Percentiles rank a stretch among this genome's conserved stretches.
These are phyloP conservation scores for Luffa aegyptiaca DNA, from an alignment of 306 rosid species.

Conservation along the genomic window DNA sequence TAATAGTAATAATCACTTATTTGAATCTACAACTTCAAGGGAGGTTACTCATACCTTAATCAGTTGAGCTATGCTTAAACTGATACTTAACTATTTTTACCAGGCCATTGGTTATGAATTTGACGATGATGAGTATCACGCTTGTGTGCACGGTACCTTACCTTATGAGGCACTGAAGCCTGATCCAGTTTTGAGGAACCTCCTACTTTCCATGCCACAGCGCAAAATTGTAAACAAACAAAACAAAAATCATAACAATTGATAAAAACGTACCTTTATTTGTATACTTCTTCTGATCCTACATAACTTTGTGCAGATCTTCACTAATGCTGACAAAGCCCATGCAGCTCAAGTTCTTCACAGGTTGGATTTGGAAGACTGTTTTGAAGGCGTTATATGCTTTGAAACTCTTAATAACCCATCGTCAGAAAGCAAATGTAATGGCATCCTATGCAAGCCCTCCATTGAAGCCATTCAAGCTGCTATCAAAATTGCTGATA, in stretches of 20 bases:
- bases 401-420: conserved; percentile 65
- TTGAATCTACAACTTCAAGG: too few species aligned
- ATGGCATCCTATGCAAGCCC: conserved; percentile 8
- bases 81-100: background rate
- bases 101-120: conserved; percentile 71
- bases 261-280: background rate
- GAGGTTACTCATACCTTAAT: background rate
- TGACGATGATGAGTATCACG: conserved; percentile 67
- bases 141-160: conserved; percentile 60
- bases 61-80: background rate
- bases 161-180: conserved; percentile 64
- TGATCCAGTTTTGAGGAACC: conserved; percentile 62
- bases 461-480: conserved; percentile 8
- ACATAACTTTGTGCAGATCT: conserved; percentile 34
- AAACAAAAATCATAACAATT: background rate
- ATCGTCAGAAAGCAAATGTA: background rate
- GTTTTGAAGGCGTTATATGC: conserved; percentile 75
- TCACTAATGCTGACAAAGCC: conserved; percentile 68
- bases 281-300: background rate
- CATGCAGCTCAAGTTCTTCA: conserved; percentile 59
- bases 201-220: conserved; percentile 79
- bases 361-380: conserved; percentile 64
- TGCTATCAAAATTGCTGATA: background rate
- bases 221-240: conserved; percentile 56
- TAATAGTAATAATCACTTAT: conserved; percentile 1